Base-by-base conservation (phyloP, 2,329 filamentous ascomycete genomes). In the Ophiocordyceps robertsii region DNA sequence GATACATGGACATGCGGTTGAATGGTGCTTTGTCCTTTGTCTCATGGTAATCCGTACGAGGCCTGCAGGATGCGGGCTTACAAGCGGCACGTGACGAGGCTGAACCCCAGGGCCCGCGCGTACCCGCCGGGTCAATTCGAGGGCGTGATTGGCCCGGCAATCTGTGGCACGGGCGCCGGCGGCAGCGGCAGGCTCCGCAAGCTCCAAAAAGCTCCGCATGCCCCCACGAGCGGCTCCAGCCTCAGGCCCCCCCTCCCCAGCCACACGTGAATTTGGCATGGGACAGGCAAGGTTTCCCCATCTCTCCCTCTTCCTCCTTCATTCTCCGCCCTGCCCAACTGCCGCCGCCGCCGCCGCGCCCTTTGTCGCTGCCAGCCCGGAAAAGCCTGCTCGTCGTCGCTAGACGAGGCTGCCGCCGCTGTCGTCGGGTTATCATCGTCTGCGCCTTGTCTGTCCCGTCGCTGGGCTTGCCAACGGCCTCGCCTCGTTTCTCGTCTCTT, bases 1-100 rank as follows among this genome's bases (percentile, higher is more conserved):
- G 24, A 7, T 3, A 7, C 24, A 24, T 24, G 24, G 24, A 27
- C 24, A 6, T 27, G 24, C 2, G 9, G 24, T 27, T 27, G 6
- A 27, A 27, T 4, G 24, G 24, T 7, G 24, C 24, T 24, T 24
- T 7, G 24, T n/a, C n/a, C n/a, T n/a, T n/a, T 24, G 24, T 24
- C 24, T 24, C n/a, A n/a, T n/a, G n/a, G n/a, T 3, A 19, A 19
- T 4, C 2, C 24, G 24, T 27, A 27, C 24, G 9, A 27, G 24
- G 24, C 16, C 33, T 36, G 11, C 4, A 36, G 8, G 12, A 19
- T 13, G 17, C 14, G 19, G 19, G 19, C 19, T 19, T 19, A 19
- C 19, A 19, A 19, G 17, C 11, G 17, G 19, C 41, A 43, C 37
- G 41, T 39, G 43, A 38, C 39, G 35, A 44, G 38, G 38, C 38